phyloP scores from a whole-genome alignment of 306 rosid genomes.

The Cyamopsis tetragonoloba region DNA sequence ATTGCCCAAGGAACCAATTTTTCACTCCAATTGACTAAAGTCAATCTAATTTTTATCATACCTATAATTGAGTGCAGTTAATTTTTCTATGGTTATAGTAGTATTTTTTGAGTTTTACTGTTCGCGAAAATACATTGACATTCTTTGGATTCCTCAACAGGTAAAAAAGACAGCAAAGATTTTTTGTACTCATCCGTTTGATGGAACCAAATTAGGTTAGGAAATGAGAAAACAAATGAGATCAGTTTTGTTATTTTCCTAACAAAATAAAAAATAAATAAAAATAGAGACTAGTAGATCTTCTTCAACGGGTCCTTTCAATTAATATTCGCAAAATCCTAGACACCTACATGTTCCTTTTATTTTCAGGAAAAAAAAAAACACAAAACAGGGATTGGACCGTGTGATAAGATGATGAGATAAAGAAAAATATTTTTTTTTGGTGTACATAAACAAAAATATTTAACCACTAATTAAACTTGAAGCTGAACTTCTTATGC shows the following conservation, averaged over 20 bases:
- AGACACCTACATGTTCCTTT: background rate
- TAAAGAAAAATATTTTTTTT: too few relatives aligned
- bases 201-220: background rate
- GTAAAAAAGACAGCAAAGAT: constrained; percentile 20
- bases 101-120: background rate
- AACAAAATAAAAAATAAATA: background rate
- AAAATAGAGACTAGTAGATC: background rate
- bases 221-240: background rate
- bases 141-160: constrained; percentile 21
- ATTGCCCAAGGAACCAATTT: background rate
- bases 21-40: background rate
- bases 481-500: too few relatives aligned
- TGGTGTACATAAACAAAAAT: too few relatives aligned
- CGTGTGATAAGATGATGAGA: background rate
- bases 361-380: background rate
- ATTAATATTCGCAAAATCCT: background rate
- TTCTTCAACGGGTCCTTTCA: background rate
- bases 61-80: background rate
- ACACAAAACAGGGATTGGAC: background rate
- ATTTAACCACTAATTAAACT: too few relatives aligned
- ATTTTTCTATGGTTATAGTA: too few relatives aligned
- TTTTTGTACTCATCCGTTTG: background rate
- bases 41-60: background rate
- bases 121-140: background rate
- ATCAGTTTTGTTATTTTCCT: constrained; percentile 11